Percentiles rank a stretch among this genome's conserved stretches.
Evolutionary conservation across 106 monocot genomes (phyloP).

Genomic region (Phalaenopsis equestris): DNA sequence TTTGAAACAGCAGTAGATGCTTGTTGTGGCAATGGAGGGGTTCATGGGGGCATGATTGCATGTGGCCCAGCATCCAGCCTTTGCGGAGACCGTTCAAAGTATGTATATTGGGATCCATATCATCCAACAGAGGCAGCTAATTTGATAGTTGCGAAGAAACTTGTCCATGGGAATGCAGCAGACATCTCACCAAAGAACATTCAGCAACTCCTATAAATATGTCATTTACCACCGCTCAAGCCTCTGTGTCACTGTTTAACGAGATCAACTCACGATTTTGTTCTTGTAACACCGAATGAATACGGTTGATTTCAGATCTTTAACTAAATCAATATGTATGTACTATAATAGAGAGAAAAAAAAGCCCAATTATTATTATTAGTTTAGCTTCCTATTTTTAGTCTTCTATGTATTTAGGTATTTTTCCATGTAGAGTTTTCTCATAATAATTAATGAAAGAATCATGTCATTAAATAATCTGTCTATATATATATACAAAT

Average conservation of each 20-base stretch:
- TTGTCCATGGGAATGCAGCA: conserved; percentile 33
- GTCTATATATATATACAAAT: no score
- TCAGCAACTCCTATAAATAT: conserved; percentile 21
- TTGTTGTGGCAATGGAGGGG: conserved; percentile 44
- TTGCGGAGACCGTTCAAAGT: conserved; percentile 53
- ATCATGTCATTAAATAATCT: no score
- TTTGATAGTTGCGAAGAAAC: conserved; percentile 25
- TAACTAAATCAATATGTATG: no score
- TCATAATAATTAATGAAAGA: no score
- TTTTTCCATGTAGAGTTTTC: no score
- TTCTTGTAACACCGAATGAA: no score
- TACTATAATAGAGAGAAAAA: no score
- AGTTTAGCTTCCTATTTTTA: no score
- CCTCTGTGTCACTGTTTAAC: neutral
- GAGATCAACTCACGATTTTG: no score
- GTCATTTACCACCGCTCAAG: neutral
- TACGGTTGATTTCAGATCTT: no score
- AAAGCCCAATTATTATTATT: no score
- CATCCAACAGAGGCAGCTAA: conserved; percentile 72
- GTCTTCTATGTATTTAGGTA: no score
- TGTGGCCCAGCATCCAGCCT: conserved; percentile 51
- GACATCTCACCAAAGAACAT: conserved; percentile 55
- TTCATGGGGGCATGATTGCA: conserved; percentile 45
- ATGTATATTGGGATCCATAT: conserved; percentile 77
- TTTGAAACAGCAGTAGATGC: conserved; percentile 49